Evolutionary conservation across 441 rosid genomes (phyloP).

Genomic region (Pelargonium myrrhifolium): DNA sequence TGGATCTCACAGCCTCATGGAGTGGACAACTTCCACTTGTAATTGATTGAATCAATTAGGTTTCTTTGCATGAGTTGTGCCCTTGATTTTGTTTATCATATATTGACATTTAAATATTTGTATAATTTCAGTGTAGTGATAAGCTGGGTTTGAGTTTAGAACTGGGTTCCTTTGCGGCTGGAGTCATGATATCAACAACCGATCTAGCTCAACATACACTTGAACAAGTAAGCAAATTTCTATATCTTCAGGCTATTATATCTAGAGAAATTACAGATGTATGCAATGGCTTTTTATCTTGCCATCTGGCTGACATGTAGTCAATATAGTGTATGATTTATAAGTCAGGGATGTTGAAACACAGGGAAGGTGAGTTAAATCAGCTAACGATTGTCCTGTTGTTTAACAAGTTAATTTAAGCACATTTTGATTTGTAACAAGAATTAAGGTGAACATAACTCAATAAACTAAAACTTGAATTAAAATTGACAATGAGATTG

Average conservation of each 20-base stretch:
- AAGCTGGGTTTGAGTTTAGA: slow-evolving; percentile 51
- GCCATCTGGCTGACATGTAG: neutral
- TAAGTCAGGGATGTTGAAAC: too few species aligned
- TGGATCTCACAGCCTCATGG: too few species aligned
- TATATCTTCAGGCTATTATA: slow-evolving; percentile 2
- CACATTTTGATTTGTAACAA: too few species aligned
- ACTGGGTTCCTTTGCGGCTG: slow-evolving; percentile 59
- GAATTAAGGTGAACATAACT: too few species aligned
- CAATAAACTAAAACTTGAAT: too few species aligned
- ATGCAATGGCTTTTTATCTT: neutral
- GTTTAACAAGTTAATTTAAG: too few species aligned
- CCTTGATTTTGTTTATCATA: neutral
- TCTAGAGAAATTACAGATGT: neutral
- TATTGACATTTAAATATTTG: slow-evolving; percentile 3
- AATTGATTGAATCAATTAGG: neutral
- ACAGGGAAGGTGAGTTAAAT: too few species aligned
- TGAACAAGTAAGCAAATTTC: slow-evolving; percentile 45
- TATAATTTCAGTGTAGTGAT: slow-evolving; percentile 50
- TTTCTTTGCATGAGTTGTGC: neutral
- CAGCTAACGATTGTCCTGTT: too few species aligned
- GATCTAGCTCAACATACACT: slow-evolving; percentile 52
- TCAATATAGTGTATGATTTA: too few species aligned
- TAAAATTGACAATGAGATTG: too few species aligned
- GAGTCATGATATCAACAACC: slow-evolving; percentile 54
- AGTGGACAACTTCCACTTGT: too few species aligned